These are phyloP conservation scores for Sicyos edulis DNA, from an alignment of 306 rosid genomes.

Conservation along the genomic window DNA sequence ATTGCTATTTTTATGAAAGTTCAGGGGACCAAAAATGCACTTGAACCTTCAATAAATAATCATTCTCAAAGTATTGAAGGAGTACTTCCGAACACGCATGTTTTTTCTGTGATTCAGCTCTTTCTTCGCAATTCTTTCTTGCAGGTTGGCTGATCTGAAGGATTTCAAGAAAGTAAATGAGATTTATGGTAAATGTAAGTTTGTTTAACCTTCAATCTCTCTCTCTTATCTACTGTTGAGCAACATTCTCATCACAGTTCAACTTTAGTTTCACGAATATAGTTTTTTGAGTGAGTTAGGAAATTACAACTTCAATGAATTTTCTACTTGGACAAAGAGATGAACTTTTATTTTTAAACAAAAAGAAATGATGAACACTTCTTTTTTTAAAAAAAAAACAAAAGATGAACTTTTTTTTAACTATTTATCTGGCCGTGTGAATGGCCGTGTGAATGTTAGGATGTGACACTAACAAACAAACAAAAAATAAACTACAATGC, in stretches of 20 bases:
- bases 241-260: neutral
- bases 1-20: neutral
- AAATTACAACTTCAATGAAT: neutral
- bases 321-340: neutral
- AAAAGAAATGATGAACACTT: too few relatives aligned
- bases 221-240: neutral
- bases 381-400: too few relatives aligned
- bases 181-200: slow-evolving; percentile 89
- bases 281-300: neutral
- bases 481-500: too few relatives aligned
- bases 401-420: neutral
- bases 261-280: neutral
- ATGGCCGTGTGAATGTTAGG: too few relatives aligned
- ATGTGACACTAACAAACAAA: too few relatives aligned
- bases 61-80: neutral
- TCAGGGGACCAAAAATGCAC: neutral
- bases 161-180: slow-evolving; percentile 81
- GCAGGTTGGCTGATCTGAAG: slow-evolving; percentile 91
- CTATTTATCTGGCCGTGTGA: neutral
- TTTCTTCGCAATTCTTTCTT: slow-evolving; percentile 20
- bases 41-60: neutral
- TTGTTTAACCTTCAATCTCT: neutral
- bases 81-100: neutral
- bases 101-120: slow-evolving; percentile 15
- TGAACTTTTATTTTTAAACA: neutral